These are phyloP conservation scores for Helicosporidium sp. DNA, from an alignment of 139 green algal genomes.

Conservation along the genomic window DNA sequence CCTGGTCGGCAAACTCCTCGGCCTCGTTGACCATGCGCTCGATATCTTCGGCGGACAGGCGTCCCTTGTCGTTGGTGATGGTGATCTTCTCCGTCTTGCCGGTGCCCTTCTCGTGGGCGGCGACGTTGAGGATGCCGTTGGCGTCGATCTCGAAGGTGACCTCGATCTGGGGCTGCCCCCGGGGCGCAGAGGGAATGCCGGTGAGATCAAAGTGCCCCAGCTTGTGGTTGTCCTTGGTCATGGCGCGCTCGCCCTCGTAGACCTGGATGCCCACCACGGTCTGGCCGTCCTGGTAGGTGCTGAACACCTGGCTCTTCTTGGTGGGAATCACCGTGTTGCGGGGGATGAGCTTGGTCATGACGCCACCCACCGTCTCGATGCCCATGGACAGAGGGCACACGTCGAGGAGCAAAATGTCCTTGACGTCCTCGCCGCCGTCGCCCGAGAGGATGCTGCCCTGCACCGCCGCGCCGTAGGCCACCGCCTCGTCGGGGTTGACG, in stretches of 20 bases:
- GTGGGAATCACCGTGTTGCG: constrained; percentile 83
- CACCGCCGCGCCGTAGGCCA: constrained; percentile 77
- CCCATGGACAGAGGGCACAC: constrained; percentile 76
- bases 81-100: constrained; percentile 69
- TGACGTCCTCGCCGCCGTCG: constrained; percentile 48
- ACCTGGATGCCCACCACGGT: constrained; percentile 73
- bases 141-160: constrained; percentile 76
- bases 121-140: constrained; percentile 81
- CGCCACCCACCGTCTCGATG: constrained; percentile 76
- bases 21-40: constrained; percentile 48
- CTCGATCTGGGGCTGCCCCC: constrained; percentile 68
- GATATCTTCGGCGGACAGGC: constrained; percentile 45
- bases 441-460: constrained; percentile 72
- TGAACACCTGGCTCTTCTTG: constrained; percentile 97
- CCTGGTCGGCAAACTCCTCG: constrained; percentile 36
- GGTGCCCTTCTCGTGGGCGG: constrained; percentile 62
- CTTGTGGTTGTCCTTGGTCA: constrained; percentile 87
- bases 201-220: constrained; percentile 79
- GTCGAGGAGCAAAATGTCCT: constrained; percentile 72
- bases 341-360: constrained; percentile 87
- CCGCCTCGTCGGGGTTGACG: constrained; percentile 85
- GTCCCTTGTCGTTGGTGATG: constrained; percentile 65
- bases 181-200: constrained; percentile 68
- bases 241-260: constrained; percentile 71
- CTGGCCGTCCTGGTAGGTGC: constrained; percentile 96